phyloP scores from a whole-genome alignment of 2,329 filamentous ascomycete genomes.

The Fusarium chlamydosporum region DNA sequence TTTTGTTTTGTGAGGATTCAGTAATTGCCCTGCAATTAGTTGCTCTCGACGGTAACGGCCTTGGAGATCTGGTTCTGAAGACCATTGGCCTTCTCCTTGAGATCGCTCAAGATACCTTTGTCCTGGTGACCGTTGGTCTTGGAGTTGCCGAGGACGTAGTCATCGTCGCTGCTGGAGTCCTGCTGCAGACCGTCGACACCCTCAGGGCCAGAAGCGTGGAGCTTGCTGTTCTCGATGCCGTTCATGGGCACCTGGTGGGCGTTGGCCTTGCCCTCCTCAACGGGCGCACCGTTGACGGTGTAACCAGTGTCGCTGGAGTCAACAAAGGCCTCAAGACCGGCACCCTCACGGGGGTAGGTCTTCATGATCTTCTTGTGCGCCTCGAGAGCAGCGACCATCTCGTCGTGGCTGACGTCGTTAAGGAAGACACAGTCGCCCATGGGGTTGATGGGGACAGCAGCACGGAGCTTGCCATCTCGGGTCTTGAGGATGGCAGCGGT shows the following conservation, averaged over 20 bases:
- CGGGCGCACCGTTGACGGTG: conserved; percentile 53
- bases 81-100: conserved; percentile 37
- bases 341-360: conserved; percentile 73
- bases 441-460: conserved; percentile 74
- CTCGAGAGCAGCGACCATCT: conserved; percentile 72
- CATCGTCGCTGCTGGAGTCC: conserved; percentile 29
- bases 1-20: background rate
- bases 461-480: conserved; percentile 75
- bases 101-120: conserved; percentile 26
- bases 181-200: conserved; percentile 41
- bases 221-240: conserved; percentile 27
- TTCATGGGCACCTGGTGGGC: conserved; percentile 21
- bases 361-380: conserved; percentile 75
- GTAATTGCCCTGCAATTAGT: background rate
- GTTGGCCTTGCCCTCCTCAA: conserved; percentile 36
- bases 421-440: conserved; percentile 77
- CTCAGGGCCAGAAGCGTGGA: conserved; percentile 39
- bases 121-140: conserved; percentile 17
- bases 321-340: conserved; percentile 77
- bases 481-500: conserved; percentile 80
- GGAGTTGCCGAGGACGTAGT: conserved; percentile 24
- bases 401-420: conserved; percentile 74
- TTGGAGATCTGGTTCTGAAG: conserved; percentile 29
- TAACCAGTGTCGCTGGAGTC: conserved; percentile 78
- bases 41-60: conserved; percentile 31